Base-by-base conservation (phyloP, 169 alveolate species). In the Theileria sp. region DNA sequence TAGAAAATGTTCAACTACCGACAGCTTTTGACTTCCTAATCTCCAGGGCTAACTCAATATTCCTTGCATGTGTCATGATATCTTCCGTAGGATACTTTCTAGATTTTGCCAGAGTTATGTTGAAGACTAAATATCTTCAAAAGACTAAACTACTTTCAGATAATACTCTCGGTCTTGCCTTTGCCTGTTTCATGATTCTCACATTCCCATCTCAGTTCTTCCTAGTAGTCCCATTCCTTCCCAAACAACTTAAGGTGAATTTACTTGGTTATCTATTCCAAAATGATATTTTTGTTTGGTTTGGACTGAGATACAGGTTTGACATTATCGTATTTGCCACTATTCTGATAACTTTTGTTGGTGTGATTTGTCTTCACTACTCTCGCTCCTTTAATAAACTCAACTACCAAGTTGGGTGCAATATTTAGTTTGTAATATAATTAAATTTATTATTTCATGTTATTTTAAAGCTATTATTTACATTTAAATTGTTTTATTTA, bases 121-220 rank as follows among this genome's bases (percentile, higher is more conserved):
- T 80, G 4, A 61, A 75, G 38, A 73, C 83, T 51, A 75, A 74
- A 72, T 73, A 73, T 49, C 78, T 73, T 61, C 83, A 80, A 50
- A 80, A 80, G 82, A 64, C 56, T 36, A 50, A 51, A 50, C 73
- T 73, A 23, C 61, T 80, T 28, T 67, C 88, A 38, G 82, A 73
- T 71, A 80, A 74, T 71, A 62, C 83, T 7, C 44, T 80, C 38
- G 88, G 83, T 21, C 78, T 80, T 9, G 83, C 88, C 50, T 49
- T 80, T 26, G 75, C 80, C 64, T 72, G 81, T n/a, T 80, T 80
- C 62, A 67, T 72, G 51, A 38, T 80, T 17, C 65, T 74, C 50
- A 67, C 78, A 12, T 64, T 80, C 25, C 88, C 88, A 19, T 80
- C 88, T n/a, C 88, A 80, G 79, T 80, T 80, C 74, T 51, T 78